phyloP scores from a whole-genome alignment of 1,284 basidiomycete species.

The Austroboletus niveus region DNA sequence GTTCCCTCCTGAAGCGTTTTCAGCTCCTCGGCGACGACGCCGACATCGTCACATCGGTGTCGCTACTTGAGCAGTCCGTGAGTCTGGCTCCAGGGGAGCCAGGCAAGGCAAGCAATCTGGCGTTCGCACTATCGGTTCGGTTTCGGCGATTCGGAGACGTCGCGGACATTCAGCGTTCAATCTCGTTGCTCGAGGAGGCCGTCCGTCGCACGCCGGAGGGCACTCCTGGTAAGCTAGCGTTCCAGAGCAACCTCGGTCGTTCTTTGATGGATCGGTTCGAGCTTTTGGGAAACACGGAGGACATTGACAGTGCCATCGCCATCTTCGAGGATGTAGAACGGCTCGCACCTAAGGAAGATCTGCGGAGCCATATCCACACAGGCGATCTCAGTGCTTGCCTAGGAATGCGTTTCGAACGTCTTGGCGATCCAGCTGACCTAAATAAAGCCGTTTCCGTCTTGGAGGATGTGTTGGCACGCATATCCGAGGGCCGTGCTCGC shows the following conservation, averaged over 20 bases:
- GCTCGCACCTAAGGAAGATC: background rate
- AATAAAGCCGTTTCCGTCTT: background rate
- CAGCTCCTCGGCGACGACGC: background rate
- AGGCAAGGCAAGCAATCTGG: background rate
- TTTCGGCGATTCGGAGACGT: background rate
- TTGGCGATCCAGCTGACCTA: background rate
- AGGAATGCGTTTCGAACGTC: background rate
- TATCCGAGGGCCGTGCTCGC: background rate
- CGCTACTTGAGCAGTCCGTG: background rate
- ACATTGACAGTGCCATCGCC: background rate
- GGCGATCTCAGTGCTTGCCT: background rate
- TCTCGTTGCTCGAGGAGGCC: background rate
- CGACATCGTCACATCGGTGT: background rate
- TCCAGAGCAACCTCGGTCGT: background rate
- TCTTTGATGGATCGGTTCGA: background rate
- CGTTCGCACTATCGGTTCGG: background rate
- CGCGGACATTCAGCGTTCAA: background rate
- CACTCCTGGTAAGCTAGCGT: background rate
- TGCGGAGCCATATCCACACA: background rate
- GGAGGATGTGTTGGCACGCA: background rate
- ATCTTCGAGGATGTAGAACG: background rate
- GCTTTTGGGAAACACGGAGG: background rate
- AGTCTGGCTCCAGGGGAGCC: background rate
- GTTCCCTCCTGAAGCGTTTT: background rate
- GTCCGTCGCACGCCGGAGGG: background rate